These are phyloP conservation scores for Teunomyces cretensis DNA, from an alignment of 805 yeast species.

Conservation along the genomic window DNA sequence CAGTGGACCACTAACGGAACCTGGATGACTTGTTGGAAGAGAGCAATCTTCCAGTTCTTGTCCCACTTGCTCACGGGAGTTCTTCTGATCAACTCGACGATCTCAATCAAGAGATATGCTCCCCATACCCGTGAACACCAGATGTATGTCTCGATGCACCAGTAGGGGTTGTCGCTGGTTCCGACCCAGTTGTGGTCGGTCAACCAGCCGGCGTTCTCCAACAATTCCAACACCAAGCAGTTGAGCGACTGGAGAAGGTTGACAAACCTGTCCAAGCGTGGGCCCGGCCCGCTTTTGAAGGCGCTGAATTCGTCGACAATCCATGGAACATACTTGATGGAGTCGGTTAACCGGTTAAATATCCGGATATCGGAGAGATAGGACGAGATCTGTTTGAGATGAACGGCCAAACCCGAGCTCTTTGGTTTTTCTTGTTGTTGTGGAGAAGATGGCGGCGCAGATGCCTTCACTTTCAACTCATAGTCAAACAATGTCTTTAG, in stretches of 20 bases:
- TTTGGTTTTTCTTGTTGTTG: neutral
- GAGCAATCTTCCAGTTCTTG: slow-evolving; percentile 31
- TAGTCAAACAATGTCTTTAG: slow-evolving; percentile 9
- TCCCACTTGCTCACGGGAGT: slow-evolving; percentile 39
- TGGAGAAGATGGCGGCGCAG: neutral
- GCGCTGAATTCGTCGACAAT: slow-evolving; percentile 38
- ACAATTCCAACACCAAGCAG: slow-evolving; percentile 38
- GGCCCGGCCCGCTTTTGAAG: slow-evolving; percentile 22
- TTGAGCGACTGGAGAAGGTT: slow-evolving; percentile 40
- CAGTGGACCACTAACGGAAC: slow-evolving; percentile 45
- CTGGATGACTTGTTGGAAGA: slow-evolving; percentile 40
- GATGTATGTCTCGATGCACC: slow-evolving; percentile 44
- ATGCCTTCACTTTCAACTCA: slow-evolving; percentile 12
- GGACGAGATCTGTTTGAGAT: slow-evolving; percentile 34
- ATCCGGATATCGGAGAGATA: slow-evolving; percentile 43
- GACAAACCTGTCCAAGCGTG: slow-evolving; percentile 32
- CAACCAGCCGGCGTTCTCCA: slow-evolving; percentile 47
- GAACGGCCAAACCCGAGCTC: slow-evolving; percentile 28
- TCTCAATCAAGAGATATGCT: slow-evolving; percentile 36
- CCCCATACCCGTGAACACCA: slow-evolving; percentile 50
- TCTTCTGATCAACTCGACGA: slow-evolving; percentile 40
- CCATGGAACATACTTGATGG: slow-evolving; percentile 47
- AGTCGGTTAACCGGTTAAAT: slow-evolving; percentile 41
- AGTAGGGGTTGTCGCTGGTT: slow-evolving; percentile 37
- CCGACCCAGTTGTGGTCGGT: slow-evolving; percentile 47